A percentile compares a stretch with the other conserved stretches of the same genome.
Evolutionary conservation across 2,329 filamentous ascomycete species (phyloP).

Genomic region (Talaromyces rugulosus): DNA sequence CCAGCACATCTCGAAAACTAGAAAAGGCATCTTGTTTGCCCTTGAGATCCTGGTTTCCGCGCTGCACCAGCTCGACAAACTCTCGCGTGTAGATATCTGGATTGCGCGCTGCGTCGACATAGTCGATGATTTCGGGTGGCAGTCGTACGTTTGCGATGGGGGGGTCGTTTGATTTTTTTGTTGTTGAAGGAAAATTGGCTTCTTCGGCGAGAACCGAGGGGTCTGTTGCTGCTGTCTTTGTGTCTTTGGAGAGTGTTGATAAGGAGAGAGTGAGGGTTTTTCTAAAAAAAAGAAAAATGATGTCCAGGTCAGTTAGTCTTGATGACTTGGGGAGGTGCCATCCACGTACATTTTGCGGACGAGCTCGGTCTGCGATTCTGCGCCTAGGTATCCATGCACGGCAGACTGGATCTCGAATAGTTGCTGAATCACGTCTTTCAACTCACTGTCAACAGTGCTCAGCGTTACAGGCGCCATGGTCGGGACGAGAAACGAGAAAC

Average conservation of each 20-base stretch:
- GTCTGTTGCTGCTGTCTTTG: conserved; percentile 27
- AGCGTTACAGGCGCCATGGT: conserved; percentile 34
- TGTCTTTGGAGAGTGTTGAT: conserved; percentile 45
- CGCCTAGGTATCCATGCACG: conserved; percentile 56
- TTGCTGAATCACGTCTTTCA: conserved; percentile 57
- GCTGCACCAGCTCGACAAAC: conserved; percentile 61
- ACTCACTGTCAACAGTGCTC: conserved; percentile 32
- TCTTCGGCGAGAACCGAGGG: conserved; percentile 7
- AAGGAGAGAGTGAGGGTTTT: conserved; percentile 53
- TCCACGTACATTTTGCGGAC: conserved; percentile 51
- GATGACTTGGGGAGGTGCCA: no score
- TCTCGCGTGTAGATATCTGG: conserved; percentile 65
- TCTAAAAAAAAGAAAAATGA: conserved; percentile 19
- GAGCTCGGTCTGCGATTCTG: conserved; percentile 54
- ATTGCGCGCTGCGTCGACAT: conserved; percentile 60
- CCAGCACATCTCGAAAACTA: conserved; percentile 56
- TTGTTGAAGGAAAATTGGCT: neutral
- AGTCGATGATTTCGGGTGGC: conserved; percentile 59
- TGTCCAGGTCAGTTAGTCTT: neutral
- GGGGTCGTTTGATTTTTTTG: conserved; percentile 28
- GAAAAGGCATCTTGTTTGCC: conserved; percentile 58
- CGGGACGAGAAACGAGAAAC: no score
- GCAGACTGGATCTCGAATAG: conserved; percentile 58
- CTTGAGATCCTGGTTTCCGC: conserved; percentile 59
- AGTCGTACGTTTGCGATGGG: conserved; percentile 50